Evolutionary conservation across 2,329 filamentous ascomycete species (phyloP).

Genomic region (Fusarium mexicanum): DNA sequence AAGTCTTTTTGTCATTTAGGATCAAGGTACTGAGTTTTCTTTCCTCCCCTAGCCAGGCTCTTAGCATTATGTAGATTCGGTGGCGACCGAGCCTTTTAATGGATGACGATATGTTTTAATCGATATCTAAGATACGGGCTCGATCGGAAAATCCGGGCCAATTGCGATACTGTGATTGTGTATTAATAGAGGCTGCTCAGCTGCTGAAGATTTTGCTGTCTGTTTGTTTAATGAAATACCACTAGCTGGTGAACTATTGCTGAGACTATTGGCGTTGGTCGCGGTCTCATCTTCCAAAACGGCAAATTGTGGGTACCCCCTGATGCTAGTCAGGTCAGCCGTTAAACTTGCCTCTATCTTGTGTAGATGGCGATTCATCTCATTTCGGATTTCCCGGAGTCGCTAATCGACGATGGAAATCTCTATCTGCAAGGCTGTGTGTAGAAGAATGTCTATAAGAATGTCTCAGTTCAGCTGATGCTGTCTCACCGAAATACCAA

Average conservation of each 20-base stretch:
- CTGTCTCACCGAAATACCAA: neutral
- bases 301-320: neutral
- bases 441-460: neutral
- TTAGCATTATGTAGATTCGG: rapidly evolving
- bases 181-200: neutral
- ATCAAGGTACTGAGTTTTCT: too few relatives aligned
- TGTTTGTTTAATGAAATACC: too few relatives aligned
- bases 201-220: neutral
- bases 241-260: neutral
- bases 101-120: neutral
- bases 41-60: neutral
- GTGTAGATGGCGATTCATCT: neutral
- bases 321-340: neutral
- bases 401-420: neutral
- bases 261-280: neutral
- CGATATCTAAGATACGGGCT: neutral
- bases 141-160: neutral
- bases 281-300: rapidly evolving
- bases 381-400: neutral
- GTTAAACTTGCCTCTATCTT: neutral
- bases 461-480: neutral
- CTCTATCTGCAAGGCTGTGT: neutral
- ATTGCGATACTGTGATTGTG: too few relatives aligned
- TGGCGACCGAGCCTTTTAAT: neutral
- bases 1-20: too few relatives aligned